Evolutionary conservation across 768 basidiomycete genomes (phyloP), one percentile per base, ranked within the genome.

Genomic region (Amyloporia xantha): DNA sequence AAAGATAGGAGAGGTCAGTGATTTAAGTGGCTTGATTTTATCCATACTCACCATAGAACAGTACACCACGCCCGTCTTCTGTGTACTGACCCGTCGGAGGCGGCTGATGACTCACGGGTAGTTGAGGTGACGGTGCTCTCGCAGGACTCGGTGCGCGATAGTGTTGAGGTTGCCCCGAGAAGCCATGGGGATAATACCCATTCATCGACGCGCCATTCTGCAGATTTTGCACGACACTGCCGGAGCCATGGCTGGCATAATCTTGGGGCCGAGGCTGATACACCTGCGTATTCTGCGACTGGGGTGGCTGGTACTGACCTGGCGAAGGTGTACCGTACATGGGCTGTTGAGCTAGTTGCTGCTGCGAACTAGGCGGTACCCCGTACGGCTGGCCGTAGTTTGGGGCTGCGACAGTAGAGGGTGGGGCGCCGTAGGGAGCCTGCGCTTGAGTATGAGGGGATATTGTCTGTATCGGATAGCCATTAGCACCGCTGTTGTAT

Each of bases 41-140:
- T n/a, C 13, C 35, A 6, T 12, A 27, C 86, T 55, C 53, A 91
- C 92, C 91, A 58, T 91, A 94, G 70, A 96, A 95, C 59, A 93
- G 60, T 26, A 97, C 86, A 1, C 80, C 79, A 33, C 77, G 73
- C 0, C 93, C 93, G 36, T 86, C 84, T 45, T 94, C 91, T 5
- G 86, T 89, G 40, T 81, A 83, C 58, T 90, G 81, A 1, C 81
- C 82, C 4, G 85, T 86, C n/a, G 82, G 80, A 10, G 77, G 61
- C 28, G 55, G 52, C 33, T 21, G 24, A 23, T 51, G 53, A 15
- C 59, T 55, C 19, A 52, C 54, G 37, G 56, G 68, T 6, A 69
- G 70, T 42, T 71, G 73, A 1, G 79, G 78, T 25, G 77, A 76
- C 17, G 78, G 80, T 38, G 78, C 73, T 30, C 77, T 69, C 2